Evolutionary conservation across 2,329 filamentous ascomycete genomes (phyloP), one percentile per base, ranked within the genome.

Genomic region (Penicillium sp.): DNA sequence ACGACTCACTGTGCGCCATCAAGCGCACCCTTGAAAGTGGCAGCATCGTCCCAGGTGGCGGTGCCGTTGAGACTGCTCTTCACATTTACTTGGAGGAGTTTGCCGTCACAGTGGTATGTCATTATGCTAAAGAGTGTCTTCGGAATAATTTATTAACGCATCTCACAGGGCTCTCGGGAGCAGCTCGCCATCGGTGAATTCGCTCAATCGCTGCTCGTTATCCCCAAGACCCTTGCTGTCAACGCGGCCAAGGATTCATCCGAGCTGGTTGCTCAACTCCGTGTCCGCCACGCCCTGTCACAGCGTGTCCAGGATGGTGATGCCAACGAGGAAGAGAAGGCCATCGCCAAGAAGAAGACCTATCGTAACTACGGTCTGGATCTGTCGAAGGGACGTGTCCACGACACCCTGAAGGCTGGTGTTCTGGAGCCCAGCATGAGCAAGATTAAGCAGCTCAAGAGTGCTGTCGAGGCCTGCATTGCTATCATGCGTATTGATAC

Each of bases 61-160:
- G 93, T 71, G 94, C 94, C 39, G 93, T 97, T 19, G 94, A 99
- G 81, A 97, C 94, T n/a, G 94, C 94, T 45, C 85, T 99, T 62
- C 94, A 97, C 80, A 99, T 99, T 73, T 99, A 97, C 79, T 85
- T 99, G 29, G 94, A 99, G 80, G 94, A 99, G 77, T 99, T 96
- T 76, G 94, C 94, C 49, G 93, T 94, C 67, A 97, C 94, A 33
- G 93, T 99, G 59, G 92, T 85, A 79, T 67, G 82, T 80, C 11
- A 42, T 42, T 24, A 26, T 48, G n/a, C n/a, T n/a, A n/a, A n/a
- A n/a, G n/a, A n/a, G n/a, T n/a, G 43, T 28, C 26, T 28, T 26
- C 8, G 10, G 45, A 16, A 31, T 16, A 28, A 28, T 14, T 56
- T 45, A 26, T 43, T 58, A 57, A 61, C 50, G 19, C 34, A 45